Evolutionary conservation across 345 rosid genomes (phyloP).

Genomic region (Kernera saxatilis): DNA sequence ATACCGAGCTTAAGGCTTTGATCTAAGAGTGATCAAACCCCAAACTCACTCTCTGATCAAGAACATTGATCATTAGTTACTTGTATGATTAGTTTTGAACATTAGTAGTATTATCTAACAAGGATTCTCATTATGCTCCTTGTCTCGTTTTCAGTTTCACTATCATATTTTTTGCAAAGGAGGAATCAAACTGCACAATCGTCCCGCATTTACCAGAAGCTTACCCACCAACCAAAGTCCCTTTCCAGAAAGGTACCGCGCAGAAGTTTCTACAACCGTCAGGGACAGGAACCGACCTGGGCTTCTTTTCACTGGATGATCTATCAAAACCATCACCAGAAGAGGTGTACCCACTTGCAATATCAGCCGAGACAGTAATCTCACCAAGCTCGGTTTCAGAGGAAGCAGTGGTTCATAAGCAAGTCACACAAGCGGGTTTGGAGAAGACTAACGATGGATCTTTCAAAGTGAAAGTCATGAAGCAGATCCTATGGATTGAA

Average conservation of each 20-base stretch:
- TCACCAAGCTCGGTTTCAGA: conserved; percentile 31
- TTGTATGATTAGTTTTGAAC: not conserved
- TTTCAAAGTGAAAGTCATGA: conserved; percentile 65
- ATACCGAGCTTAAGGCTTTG: not conserved
- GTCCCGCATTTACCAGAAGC: conserved; percentile 65
- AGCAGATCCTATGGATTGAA: conserved; percentile 79
- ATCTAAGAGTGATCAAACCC: not conserved
- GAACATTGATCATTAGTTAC: no score
- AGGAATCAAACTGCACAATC: conserved; percentile 63
- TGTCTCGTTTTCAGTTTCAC: conserved; percentile 50
- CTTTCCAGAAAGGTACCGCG: conserved; percentile 64
- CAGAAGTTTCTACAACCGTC: conserved; percentile 74
- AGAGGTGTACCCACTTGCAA: conserved; percentile 80
- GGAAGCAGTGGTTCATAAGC: conserved; percentile 47
- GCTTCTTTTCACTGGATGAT: conserved; percentile 72
- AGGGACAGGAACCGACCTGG: conserved; percentile 80
- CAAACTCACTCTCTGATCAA: not conserved
- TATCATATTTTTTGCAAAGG: conserved; percentile 74
- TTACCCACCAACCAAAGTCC: conserved; percentile 46
- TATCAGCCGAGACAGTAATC: conserved; percentile 57
- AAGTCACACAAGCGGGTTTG: conserved; percentile 69
- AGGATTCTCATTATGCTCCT: conserved; percentile 1
- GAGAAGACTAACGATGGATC: conserved; percentile 44
- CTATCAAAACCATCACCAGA: conserved; percentile 69
- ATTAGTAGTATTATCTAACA: not conserved